phyloP scores from a whole-genome alignment of 192 early-diverging fungal species.

The Rhizophagus clarus region DNA sequence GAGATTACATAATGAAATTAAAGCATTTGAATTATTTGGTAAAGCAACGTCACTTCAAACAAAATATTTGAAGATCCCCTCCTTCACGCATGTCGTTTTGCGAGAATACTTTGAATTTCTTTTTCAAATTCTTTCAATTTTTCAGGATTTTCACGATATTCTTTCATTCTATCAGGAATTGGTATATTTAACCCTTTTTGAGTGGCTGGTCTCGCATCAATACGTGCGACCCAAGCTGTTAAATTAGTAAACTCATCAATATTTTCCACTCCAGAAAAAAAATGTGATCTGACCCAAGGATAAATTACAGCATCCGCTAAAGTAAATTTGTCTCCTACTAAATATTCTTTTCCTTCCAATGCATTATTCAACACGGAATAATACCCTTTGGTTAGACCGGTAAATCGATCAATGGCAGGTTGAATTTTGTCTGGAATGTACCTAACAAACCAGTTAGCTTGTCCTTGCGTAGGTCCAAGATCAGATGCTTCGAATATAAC shows the following conservation, averaged over 20 bases:
- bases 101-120: not conserved
- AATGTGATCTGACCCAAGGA: slow-evolving; percentile 38
- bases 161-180: not conserved
- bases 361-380: slow-evolving; percentile 42
- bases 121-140: not conserved
- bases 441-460: slow-evolving; percentile 50
- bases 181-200: slow-evolving; percentile 38
- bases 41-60: too few species aligned
- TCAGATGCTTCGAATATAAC: too few species aligned
- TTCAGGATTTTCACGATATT: not conserved
- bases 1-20: too few species aligned
- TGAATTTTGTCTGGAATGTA: slow-evolving; percentile 53
- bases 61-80: too few species aligned
- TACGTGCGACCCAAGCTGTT: slow-evolving; percentile 48
- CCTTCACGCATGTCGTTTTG: too few species aligned
- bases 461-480: slow-evolving; percentile 53
- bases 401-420: slow-evolving; percentile 55
- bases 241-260: slow-evolving; percentile 45
- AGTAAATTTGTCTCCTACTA: slow-evolving; percentile 43
- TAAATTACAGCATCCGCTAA: slow-evolving; percentile 57
- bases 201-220: slow-evolving; percentile 40
- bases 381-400: slow-evolving; percentile 50
- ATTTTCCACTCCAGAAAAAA: slow-evolving; percentile 28
- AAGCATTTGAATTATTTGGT: too few species aligned
- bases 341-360: slow-evolving; percentile 36